phyloP scores from a whole-genome alignment of 805 yeast species.

The Hyphopichia homilentoma region DNA sequence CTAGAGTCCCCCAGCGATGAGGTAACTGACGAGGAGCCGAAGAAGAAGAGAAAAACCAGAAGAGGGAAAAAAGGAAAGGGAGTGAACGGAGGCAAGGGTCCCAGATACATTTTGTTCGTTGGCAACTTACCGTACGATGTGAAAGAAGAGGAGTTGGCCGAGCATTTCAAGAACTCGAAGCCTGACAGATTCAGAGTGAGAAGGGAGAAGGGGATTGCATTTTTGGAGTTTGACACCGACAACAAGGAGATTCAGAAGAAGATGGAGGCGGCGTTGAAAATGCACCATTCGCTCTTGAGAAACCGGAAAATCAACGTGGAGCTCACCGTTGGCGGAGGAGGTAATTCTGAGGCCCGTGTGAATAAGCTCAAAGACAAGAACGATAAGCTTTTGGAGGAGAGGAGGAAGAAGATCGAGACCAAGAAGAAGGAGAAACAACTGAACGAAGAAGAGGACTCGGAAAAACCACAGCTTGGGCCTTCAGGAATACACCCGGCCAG shows the following conservation, averaged over 20 bases:
- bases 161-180: constrained; percentile 68
- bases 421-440: constrained; percentile 19
- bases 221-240: constrained; percentile 70
- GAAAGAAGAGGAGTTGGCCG: constrained; percentile 55
- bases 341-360: constrained; percentile 67
- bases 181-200: constrained; percentile 81
- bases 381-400: constrained; percentile 66
- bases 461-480: constrained; percentile 8
- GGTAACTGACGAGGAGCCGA: constrained; percentile 31
- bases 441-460: constrained; percentile 5
- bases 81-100: constrained; percentile 44
- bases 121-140: constrained; percentile 84
- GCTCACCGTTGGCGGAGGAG: constrained; percentile 97
- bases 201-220: constrained; percentile 86
- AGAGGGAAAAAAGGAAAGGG: constrained; percentile 74
- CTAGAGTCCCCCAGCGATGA: constrained; percentile 9
- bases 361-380: constrained; percentile 77
- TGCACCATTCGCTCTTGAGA: constrained; percentile 72
- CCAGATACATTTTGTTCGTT: constrained; percentile 78
- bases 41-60: constrained; percentile 71
- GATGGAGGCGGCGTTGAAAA: constrained; percentile 79
- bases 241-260: constrained; percentile 64
- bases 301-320: constrained; percentile 89
- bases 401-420: constrained; percentile 39
- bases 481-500: constrained; percentile 63